These are phyloP conservation scores for Lactarius indigo DNA, from an alignment of 768 basidiomycete species.

Conservation along the genomic window DNA sequence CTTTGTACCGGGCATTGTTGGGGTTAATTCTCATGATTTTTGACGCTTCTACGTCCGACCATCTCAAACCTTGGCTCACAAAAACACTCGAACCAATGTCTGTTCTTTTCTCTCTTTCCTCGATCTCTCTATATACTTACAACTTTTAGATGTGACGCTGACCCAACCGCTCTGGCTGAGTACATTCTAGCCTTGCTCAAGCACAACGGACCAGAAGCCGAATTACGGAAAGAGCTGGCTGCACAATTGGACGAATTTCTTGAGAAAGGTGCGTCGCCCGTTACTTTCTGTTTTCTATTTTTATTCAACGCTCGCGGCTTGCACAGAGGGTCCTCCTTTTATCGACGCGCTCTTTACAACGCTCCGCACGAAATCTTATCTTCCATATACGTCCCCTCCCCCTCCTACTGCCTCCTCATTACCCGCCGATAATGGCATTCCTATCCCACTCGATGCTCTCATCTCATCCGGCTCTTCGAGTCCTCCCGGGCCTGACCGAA, in stretches of 20 bases:
- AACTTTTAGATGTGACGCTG: slow-evolving; percentile 82
- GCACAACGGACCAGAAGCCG: slow-evolving; percentile 78
- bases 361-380: slow-evolving; percentile 79
- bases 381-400: slow-evolving; percentile 58
- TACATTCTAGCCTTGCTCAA: slow-evolving; percentile 92
- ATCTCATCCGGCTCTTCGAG: slow-evolving; percentile 42
- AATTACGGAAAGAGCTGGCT: slow-evolving; percentile 76
- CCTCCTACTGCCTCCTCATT: slow-evolving; percentile 35
- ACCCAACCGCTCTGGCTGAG: slow-evolving; percentile 88
- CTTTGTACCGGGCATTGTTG: no score
- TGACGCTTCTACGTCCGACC: slow-evolving; percentile 57
- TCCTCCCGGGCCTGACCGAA: slow-evolving; percentile 43
- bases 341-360: slow-evolving; percentile 84
- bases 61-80: slow-evolving; percentile 87
- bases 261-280: slow-evolving; percentile 63
- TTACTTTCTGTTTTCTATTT: slow-evolving; percentile 22
- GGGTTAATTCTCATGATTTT: slow-evolving; percentile 49
- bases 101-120: slow-evolving; percentile 8
- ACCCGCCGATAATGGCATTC: slow-evolving; percentile 61
- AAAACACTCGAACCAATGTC: slow-evolving; percentile 90
- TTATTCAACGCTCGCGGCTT: slow-evolving; percentile 7
- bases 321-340: slow-evolving; percentile 65
- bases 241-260: slow-evolving; percentile 88
- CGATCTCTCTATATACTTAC: slow-evolving; percentile 10
- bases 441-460: slow-evolving; percentile 71